phyloP scores from a whole-genome alignment of 495 filamentous ascomycete genomes.

The Xylaria curta region DNA sequence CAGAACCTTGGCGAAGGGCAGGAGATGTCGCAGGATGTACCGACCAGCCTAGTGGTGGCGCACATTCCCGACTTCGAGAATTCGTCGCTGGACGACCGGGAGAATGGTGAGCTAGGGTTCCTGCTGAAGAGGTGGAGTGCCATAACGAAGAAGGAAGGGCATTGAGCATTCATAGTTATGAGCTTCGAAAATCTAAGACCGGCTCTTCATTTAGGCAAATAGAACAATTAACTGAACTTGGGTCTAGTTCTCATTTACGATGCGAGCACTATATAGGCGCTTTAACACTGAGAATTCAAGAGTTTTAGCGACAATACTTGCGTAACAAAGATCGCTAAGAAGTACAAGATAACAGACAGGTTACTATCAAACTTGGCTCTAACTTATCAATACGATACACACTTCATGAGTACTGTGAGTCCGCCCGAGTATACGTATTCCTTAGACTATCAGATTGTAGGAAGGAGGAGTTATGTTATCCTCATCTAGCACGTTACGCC shows the following conservation, averaged over 20 bases:
- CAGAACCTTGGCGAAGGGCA: background rate
- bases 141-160: background rate
- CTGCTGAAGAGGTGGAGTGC: constrained; percentile 10
- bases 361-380: too few relatives aligned
- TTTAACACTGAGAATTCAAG: too few relatives aligned
- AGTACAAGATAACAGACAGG: too few relatives aligned
- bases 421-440: too few relatives aligned
- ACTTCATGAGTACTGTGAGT: too few relatives aligned
- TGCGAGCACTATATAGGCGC: background rate
- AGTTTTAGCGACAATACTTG: too few relatives aligned
- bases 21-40: background rate
- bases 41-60: constrained; percentile 5
- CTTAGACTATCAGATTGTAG: too few relatives aligned
- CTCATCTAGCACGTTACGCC: too few relatives aligned
- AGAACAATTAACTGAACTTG: too few relatives aligned
- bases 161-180: background rate
- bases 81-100: background rate
- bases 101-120: constrained; percentile 18
- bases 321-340: too few relatives aligned
- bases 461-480: too few relatives aligned
- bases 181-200: background rate
- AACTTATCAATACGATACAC: too few relatives aligned
- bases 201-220: background rate
- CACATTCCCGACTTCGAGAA: background rate
- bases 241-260: background rate